Conservation (phyloP, 2,329 filamentous ascomycete genomes). For the Colletotrichum sp. region DNA sequence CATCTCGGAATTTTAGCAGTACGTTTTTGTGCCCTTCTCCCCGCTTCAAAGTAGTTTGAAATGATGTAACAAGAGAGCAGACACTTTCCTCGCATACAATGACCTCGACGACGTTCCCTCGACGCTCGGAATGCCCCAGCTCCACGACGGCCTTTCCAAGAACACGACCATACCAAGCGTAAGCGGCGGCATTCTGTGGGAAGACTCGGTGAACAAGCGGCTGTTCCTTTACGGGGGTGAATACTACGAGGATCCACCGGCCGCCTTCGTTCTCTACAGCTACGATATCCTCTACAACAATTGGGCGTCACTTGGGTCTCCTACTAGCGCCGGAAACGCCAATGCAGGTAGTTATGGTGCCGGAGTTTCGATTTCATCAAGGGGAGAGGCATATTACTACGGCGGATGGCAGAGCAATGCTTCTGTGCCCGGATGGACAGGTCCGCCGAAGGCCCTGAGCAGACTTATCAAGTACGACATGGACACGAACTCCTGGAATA, state of each 20-base stretch:
- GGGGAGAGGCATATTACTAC: background rate
- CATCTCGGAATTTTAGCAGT: background rate
- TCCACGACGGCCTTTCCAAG: background rate
- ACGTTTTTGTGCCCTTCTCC: background rate
- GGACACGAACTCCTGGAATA: background rate
- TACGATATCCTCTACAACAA: background rate
- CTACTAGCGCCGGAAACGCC: background rate
- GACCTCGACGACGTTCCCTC: background rate
- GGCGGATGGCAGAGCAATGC: background rate
- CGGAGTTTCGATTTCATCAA: background rate
- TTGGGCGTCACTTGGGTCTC: background rate
- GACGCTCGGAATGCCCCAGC: background rate
- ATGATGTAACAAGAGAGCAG: background rate
- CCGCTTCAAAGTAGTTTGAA: too few relatives aligned
- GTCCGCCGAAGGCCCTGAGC: background rate
- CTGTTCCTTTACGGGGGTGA: background rate
- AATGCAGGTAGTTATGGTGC: background rate
- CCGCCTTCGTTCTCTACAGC: background rate
- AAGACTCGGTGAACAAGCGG: background rate
- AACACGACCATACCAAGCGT: background rate
- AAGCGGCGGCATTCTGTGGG: background rate
- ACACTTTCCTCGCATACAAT: background rate
- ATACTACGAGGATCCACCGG: background rate
- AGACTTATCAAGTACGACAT: background rate
- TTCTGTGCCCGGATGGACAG: background rate